phyloP scores from a whole-genome alignment of 2,329 filamentous ascomycete genomes.

The Ophiocordyceps camponoti-floridani region DNA sequence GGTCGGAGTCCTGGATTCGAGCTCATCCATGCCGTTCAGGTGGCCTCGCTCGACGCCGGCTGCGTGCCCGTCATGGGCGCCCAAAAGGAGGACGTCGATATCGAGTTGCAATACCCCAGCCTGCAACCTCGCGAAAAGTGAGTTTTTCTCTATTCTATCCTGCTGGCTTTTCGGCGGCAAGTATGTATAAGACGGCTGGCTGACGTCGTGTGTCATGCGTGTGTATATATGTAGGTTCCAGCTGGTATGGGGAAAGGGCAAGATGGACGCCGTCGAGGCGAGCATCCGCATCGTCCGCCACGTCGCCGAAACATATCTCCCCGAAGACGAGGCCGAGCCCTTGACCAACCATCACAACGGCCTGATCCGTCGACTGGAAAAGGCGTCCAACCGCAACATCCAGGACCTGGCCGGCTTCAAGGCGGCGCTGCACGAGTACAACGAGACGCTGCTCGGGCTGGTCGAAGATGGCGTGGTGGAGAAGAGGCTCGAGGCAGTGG shows the following conservation, averaged over 20 bases:
- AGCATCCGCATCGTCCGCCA: slow-evolving; percentile 53
- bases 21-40: slow-evolving; percentile 41
- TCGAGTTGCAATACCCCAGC: slow-evolving; percentile 76
- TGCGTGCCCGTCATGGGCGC: slow-evolving; percentile 32
- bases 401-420: slow-evolving; percentile 51
- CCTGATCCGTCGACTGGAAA: slow-evolving; percentile 58
- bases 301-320: slow-evolving; percentile 61
- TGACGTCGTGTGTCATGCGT: slow-evolving; percentile 4
- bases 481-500: slow-evolving; percentile 50
- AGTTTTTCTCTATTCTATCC: not conserved
- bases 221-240: slow-evolving; percentile 29
- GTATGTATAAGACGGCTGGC: too few relatives aligned
- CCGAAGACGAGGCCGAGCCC: slow-evolving; percentile 44
- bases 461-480: slow-evolving; percentile 55
- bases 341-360: slow-evolving; percentile 59
- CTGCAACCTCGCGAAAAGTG: slow-evolving; percentile 48
- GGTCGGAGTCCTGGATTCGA: slow-evolving; percentile 20
- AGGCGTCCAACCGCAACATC: slow-evolving; percentile 50
- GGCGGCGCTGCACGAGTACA: slow-evolving; percentile 58
- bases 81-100: slow-evolving; percentile 32
- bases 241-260: slow-evolving; percentile 61
- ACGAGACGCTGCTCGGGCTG: slow-evolving; percentile 46
- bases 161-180: not conserved
- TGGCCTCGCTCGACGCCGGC: slow-evolving; percentile 31
- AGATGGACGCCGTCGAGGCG: slow-evolving; percentile 58